Evolutionary conservation across 805 yeast species (phyloP).

Genomic region (Kuraishia molischiana): DNA sequence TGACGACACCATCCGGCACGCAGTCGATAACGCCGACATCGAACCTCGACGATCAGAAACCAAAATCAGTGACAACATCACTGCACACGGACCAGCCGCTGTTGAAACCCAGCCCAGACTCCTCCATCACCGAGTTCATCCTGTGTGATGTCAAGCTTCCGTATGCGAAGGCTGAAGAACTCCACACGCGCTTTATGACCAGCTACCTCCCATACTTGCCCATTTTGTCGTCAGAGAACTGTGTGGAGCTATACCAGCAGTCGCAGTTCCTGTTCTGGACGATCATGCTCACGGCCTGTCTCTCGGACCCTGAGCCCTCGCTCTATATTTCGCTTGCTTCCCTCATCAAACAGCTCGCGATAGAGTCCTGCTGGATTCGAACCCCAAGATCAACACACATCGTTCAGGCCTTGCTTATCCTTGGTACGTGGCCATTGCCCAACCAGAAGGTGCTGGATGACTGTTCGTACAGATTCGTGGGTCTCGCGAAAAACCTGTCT

Average conservation of each 20-base stretch:
- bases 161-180: slow-evolving; percentile 54
- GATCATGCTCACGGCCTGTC: slow-evolving; percentile 75
- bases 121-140: slow-evolving; percentile 47
- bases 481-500: slow-evolving; percentile 75
- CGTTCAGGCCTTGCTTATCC: slow-evolving; percentile 78
- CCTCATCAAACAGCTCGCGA: slow-evolving; percentile 75
- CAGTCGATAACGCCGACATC: not conserved
- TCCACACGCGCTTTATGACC: slow-evolving; percentile 59
- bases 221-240: slow-evolving; percentile 58
- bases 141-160: slow-evolving; percentile 70
- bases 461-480: slow-evolving; percentile 81
- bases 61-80: slow-evolving; percentile 26
- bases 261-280: slow-evolving; percentile 88
- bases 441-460: slow-evolving; percentile 89
- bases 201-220: slow-evolving; percentile 74
- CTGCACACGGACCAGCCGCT: slow-evolving; percentile 34
- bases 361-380: slow-evolving; percentile 86
- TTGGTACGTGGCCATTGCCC: slow-evolving; percentile 88
- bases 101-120: slow-evolving; percentile 13
- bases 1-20: slow-evolving; percentile 10
- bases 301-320: slow-evolving; percentile 81
- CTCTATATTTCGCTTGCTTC: slow-evolving; percentile 68
- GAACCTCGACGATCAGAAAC: not conserved
- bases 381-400: slow-evolving; percentile 93
- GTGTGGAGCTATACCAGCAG: slow-evolving; percentile 71